These are phyloP conservation scores for Schizosaccharomyces pombe DNA, from an alignment of 805 yeast genomes.

Conservation along the genomic window ASM294v3 CU329670.1:3913001-3913500, in stretches of 20 bases:
- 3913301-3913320: neutral
- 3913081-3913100: neutral
- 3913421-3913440: conserved; percentile 66
- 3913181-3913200: neutral
- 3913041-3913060: neutral
- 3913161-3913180: neutral
- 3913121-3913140: conserved; percentile 1
- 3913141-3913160: neutral
- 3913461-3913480: conserved; percentile 18
- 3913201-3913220: neutral
- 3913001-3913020: neutral
- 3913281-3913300: neutral
- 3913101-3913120: neutral
- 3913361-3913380: neutral
- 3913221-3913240: conserved; percentile 4
- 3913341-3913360: neutral
- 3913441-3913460: conserved; percentile 35
- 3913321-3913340: neutral
- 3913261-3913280: neutral
- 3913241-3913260: conserved; percentile 3
- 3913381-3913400: conserved; percentile 29
- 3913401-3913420: conserved; percentile 84
- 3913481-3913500: neutral
- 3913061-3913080: neutral
- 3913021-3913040: neutral